Evolutionary conservation across 495 filamentous ascomycete genomes (phyloP).

Genomic region (Podospora pseudoanserina): DNA sequence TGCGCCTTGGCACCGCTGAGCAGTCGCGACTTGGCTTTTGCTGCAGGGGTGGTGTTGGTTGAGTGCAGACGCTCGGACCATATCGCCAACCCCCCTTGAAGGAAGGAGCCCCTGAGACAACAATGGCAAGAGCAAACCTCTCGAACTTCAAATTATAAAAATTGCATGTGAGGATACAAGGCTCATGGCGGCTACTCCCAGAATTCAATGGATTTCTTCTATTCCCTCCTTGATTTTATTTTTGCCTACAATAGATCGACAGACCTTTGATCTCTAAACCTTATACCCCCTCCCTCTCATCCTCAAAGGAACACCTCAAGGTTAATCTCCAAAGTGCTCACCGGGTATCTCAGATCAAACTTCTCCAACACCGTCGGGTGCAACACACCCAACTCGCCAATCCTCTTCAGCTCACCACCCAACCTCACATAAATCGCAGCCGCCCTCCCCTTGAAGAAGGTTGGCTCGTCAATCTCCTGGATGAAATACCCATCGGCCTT

Average conservation of each 20-base stretch:
- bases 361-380: slow-evolving; percentile 91
- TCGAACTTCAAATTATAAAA: no score
- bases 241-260: not conserved
- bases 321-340: slow-evolving; percentile 93
- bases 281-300: not conserved
- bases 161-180: no score
- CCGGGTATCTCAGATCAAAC: slow-evolving; percentile 89
- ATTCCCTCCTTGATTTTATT: not conserved
- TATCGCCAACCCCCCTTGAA: not conserved
- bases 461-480: slow-evolving; percentile 81
- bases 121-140: not conserved
- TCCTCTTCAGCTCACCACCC: slow-evolving; percentile 61
- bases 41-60: not conserved
- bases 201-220: not conserved
- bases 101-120: not conserved
- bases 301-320: slow-evolving; percentile 85
- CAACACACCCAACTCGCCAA: slow-evolving; percentile 89
- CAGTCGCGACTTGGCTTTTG: not conserved
- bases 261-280: not conserved
- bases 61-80: not conserved
- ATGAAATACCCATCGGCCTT: slow-evolving; percentile 80
- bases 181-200: no score
- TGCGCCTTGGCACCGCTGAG: not conserved
- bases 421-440: slow-evolving; percentile 75
- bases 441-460: slow-evolving; percentile 86